phyloP scores from a whole-genome alignment of 2,329 filamentous ascomycete species.

The Aulographum hederae region DNA sequence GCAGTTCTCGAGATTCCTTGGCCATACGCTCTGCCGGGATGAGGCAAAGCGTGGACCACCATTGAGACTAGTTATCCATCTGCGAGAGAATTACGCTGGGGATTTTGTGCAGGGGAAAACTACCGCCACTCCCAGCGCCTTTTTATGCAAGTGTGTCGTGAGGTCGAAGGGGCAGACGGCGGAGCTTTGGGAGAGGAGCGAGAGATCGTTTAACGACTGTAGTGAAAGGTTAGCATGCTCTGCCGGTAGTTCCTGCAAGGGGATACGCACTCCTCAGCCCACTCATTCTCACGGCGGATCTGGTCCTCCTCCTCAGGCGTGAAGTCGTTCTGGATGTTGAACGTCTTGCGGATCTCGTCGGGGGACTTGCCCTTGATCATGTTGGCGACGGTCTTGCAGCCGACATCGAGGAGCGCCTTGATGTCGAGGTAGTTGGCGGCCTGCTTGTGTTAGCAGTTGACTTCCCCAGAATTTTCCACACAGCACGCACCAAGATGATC shows the following conservation, averaged over 20 bases:
- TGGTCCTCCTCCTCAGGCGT: conserved; percentile 98
- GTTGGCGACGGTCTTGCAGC: conserved; percentile 98
- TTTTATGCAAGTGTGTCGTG: no score
- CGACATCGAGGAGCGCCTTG: conserved; percentile 91
- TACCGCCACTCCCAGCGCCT: no score
- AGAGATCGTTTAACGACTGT: no score
- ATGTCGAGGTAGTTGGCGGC: conserved; percentile 98
- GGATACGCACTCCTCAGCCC: conserved; percentile 19
- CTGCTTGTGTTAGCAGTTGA: conserved; percentile 24
- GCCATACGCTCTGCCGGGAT: no score
- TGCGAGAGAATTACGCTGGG: no score
- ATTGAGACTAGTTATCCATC: no score
- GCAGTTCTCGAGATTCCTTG: no score
- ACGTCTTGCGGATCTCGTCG: conserved; percentile 97
- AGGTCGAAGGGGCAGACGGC: no score
- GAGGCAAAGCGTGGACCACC: no score
- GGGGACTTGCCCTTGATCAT: conserved; percentile 99
- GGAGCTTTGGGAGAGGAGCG: no score
- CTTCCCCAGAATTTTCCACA: background rate
- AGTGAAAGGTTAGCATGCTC: background rate
- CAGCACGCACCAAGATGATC: conserved; percentile 66
- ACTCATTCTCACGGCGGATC: conserved; percentile 42
- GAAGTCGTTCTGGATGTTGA: conserved; percentile 99
- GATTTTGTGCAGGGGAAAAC: no score
- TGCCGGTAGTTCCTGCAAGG: background rate